These are phyloP conservation scores for Rasamsonia emersonii DNA, from an alignment of 2,329 filamentous ascomycete genomes.

Conservation along the genomic window DNA sequence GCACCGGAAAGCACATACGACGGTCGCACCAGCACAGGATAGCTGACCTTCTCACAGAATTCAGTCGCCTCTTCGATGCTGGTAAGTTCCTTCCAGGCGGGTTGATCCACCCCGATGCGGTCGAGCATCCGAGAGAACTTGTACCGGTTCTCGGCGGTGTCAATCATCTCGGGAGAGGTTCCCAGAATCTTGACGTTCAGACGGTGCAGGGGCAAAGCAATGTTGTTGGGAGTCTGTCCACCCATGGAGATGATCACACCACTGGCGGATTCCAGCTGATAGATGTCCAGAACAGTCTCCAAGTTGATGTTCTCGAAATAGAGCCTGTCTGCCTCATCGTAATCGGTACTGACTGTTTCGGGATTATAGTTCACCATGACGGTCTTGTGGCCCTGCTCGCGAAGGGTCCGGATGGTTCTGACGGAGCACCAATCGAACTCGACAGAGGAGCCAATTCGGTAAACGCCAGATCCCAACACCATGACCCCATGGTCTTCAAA, in stretches of 20 bases:
- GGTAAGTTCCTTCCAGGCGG: constrained; percentile 94
- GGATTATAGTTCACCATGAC: constrained; percentile 96
- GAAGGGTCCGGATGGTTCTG: constrained; percentile 80
- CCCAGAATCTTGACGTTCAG: constrained; percentile 87
- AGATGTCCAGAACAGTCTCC: constrained; percentile 88
- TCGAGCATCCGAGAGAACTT: constrained; percentile 99
- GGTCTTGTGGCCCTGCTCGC: constrained; percentile 78
- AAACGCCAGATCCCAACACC: constrained; percentile 92
- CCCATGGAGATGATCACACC: constrained; percentile 94
- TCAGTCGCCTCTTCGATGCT: constrained; percentile 81
- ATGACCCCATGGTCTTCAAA: constrained; percentile 91
- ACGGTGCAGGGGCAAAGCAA: constrained; percentile 79
- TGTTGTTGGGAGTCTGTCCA: constrained; percentile 96
- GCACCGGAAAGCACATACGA: constrained; percentile 96
- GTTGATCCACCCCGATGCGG: constrained; percentile 88
- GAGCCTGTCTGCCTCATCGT: constrained; percentile 84
- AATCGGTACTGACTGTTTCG: constrained; percentile 83
- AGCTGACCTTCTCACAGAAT: constrained; percentile 83
- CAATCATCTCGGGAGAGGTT: constrained; percentile 98
- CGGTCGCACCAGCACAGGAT: constrained; percentile 88
- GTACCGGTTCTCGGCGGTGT: constrained; percentile 92
- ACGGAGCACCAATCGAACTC: constrained; percentile 99
- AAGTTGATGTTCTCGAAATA: constrained; percentile 96
- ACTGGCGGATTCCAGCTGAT: constrained; percentile 71
- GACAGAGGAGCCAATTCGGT: constrained; percentile 93